Conservation (phyloP, 2,329 filamentous ascomycete species). For the Fusarium sp. region DNA sequence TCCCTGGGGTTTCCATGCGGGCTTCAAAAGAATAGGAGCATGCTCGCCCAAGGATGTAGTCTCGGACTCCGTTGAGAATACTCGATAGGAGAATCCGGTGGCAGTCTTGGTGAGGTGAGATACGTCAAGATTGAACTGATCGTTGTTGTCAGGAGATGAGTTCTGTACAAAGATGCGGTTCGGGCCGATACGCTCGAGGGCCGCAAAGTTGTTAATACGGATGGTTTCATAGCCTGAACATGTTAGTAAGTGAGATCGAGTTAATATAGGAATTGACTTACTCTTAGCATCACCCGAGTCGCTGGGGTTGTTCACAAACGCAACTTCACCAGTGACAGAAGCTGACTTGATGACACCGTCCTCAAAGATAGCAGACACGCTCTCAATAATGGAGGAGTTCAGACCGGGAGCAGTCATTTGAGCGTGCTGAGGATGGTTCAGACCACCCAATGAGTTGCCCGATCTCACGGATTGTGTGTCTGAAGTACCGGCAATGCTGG, state of each 20-base stretch:
- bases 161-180: constrained; percentile 92
- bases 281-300: constrained; percentile 58
- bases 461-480: constrained; percentile 95
- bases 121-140: constrained; percentile 83
- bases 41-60: constrained; percentile 60
- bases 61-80: constrained; percentile 75
- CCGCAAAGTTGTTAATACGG: constrained; percentile 85
- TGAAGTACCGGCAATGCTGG: constrained; percentile 69
- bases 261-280: constrained; percentile 51
- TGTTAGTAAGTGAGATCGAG: constrained; percentile 1
- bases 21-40: constrained; percentile 78
- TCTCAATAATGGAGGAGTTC: constrained; percentile 91
- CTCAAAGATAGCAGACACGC: constrained; percentile 86
- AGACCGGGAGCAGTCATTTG: constrained; percentile 84
- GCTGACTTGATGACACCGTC: constrained; percentile 76
- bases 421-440: constrained; percentile 79
- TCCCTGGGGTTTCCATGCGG: constrained; percentile 84
- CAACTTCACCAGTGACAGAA: constrained; percentile 87
- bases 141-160: constrained; percentile 70
- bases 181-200: constrained; percentile 91
- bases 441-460: constrained; percentile 78
- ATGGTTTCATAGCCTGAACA: constrained; percentile 71
- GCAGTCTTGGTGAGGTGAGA: constrained; percentile 77
- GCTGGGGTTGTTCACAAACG: constrained; percentile 78
- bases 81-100: constrained; percentile 91